Evolutionary conservation across 2,329 filamentous ascomycete species (phyloP), one percentile per base, ranked within the genome.

Genomic region (Furcasterigmium furcatum): DNA sequence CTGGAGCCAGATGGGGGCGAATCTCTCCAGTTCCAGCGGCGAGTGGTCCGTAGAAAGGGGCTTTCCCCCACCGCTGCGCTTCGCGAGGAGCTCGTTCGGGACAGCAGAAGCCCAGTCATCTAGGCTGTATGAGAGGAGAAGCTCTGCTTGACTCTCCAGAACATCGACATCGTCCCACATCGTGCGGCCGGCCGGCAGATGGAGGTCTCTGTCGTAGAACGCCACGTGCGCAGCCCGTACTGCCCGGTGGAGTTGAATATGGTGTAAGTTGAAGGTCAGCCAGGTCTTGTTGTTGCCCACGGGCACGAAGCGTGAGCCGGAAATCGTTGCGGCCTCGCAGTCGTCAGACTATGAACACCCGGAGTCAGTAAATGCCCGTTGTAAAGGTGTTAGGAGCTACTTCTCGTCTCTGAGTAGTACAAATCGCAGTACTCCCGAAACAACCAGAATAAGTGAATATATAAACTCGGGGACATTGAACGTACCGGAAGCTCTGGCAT

Each of bases 1-100:
- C 47, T 72, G 69, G 3, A 73, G 55, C 70, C 71, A 74, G 2
- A 62, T 46, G 3, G 71, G 69, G 2, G 61, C 60, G 27, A 64
- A 65, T 24, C 51, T 52, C 20, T 49, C 51, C 8, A 62, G 49
- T 22, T 61, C 49, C 6, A 62, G 46, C 1, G 46, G 43, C 1
- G 66, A 63, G 7, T 55, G 52, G 38, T 72, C 66, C 1, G n/a
- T 10, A 12, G 34, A 36, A 16, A 36, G 8, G 7, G 34, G 16
- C 2, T 9, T 19, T 9, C 34, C 34, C 6, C 34, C 34, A 18
- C 19, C 34, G 34, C 16, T 6, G 5, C 34, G 34, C 9, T 18
- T 14, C 8, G 16, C 19, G n/a, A 10, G 16, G 34, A 36, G 34
- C 6, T 9, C n/a, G 9, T 19, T 9, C n/a, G 42, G 42, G 12